A percentile compares a stretch with the other conserved stretches of the same genome.
Conservation (phyloP, 345 rosid genomes). For the Erysimum cheiranthoides region DNA sequence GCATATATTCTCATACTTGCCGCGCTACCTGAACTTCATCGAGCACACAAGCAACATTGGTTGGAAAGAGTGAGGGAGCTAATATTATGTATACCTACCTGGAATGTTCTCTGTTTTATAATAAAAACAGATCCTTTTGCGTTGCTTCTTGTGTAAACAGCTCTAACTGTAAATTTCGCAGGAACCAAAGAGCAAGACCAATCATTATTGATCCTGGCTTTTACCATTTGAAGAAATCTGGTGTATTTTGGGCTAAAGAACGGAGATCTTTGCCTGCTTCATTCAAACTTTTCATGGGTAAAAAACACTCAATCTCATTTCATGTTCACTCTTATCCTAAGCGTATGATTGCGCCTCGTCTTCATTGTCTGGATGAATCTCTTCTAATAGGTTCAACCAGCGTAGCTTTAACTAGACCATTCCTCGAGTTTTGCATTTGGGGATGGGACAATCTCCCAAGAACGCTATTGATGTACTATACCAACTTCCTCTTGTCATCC, state of each 20-base stretch:
- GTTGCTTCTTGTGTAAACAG: not conserved
- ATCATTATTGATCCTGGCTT: conserved; percentile 88
- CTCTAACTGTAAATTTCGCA: conserved; percentile 41
- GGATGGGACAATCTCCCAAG: conserved; percentile 99
- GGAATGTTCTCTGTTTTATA: conserved; percentile 24
- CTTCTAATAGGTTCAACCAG: conserved; percentile 73
- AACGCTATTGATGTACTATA: conserved; percentile 86
- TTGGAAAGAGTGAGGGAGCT: conserved; percentile 91
- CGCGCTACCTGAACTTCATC: conserved; percentile 86
- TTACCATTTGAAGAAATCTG: conserved; percentile 83
- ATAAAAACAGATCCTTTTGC: not conserved
- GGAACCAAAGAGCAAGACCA: conserved; percentile 86
- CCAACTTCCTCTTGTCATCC: conserved; percentile 75
- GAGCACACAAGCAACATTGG: conserved; percentile 93
- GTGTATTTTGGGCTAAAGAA: conserved; percentile 90
- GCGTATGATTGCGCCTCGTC: not conserved
- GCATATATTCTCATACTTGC: conserved; percentile 90
- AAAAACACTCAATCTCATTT: conserved; percentile 23
- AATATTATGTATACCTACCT: conserved; percentile 39
- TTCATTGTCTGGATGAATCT: conserved; percentile 12
- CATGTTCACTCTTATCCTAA: conserved; percentile 5
- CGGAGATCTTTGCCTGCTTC: conserved; percentile 84
- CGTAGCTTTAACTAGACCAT: conserved; percentile 74
- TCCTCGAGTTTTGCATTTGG: conserved; percentile 89
- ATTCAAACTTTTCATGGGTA: conserved; percentile 89